Evolutionary conservation across 169 alveolate species (phyloP), one percentile per base, ranked within the genome.

Genomic region (Plasmodium knowlesi): DNA sequence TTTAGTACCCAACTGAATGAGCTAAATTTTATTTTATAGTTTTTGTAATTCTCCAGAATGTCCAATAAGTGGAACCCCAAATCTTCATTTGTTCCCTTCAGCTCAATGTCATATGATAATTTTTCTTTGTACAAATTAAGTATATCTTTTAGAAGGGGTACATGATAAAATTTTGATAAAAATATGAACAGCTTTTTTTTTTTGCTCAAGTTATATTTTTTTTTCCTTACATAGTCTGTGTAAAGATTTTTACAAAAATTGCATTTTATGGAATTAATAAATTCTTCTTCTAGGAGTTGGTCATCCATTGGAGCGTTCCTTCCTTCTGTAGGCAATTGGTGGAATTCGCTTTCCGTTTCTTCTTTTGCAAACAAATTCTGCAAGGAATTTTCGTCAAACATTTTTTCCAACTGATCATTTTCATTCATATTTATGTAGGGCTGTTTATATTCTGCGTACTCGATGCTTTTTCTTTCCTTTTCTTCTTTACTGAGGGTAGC

Each of bases 41-140:
- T 72, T 78, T 89, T 89, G 72, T 89, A 89, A 61, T 89, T 81
- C 32, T 89, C 32, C 25, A 89, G 34, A 10, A 89, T 89, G 50
- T 89, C 83, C 50, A 89, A 50, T 61, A 89, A 6, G 72, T 39
- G 82, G 22, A 79, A 1, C 0, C 94, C 94, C 34, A 89, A 67
- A 41, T 89, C 30, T 89, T 89, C 94, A 16, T 80, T 79, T 12
- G 82, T 89, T 61, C 94, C 94, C 82, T 89, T 89, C 32, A 89
- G 74, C 73, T 89, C 94, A 28, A 89, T 89, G 73, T 89, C 94
- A 72, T 89, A 89, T 1, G 84, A 61, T 61, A 89, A 19, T 61
- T 89, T 67, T n/a, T 79, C 72, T 50, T 89, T 73, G 41, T 57
- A 89, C 39, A 80, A 0, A 14, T 89, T 81, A 67, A 89, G 22